phyloP scores from a whole-genome alignment of 768 basidiomycete species.

The Boletus tylopilopsis region DNA sequence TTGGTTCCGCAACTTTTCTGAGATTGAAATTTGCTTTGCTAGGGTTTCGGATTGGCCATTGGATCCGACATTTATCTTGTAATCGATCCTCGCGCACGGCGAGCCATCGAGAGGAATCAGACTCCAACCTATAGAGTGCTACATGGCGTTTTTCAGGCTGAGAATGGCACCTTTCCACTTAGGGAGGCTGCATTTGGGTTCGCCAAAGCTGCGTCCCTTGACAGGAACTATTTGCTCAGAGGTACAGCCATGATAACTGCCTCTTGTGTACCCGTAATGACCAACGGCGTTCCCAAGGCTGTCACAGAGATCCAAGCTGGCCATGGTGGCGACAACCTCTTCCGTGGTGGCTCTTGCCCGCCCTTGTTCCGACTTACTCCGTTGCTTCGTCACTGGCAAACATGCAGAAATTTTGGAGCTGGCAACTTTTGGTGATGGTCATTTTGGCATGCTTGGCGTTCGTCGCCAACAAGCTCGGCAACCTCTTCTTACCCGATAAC shows the following conservation, averaged over 20 bases:
- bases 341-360: constrained; percentile 78
- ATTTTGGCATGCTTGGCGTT: constrained; percentile 76
- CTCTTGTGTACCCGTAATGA: constrained; percentile 20
- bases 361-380: constrained; percentile 77
- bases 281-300: constrained; percentile 48
- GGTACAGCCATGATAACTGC: constrained; percentile 15
- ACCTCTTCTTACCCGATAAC: constrained; percentile 56
- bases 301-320: constrained; percentile 69
- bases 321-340: constrained; percentile 75
- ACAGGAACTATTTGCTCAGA: constrained; percentile 29
- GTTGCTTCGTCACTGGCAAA: constrained; percentile 71
- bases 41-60: constrained; percentile 84
- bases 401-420: constrained; percentile 65
- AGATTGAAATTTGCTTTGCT: not conserved
- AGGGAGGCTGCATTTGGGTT: constrained; percentile 47
- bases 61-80: constrained; percentile 80
- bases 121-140: constrained; percentile 39
- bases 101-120: constrained; percentile 29
- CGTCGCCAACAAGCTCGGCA: constrained; percentile 63
- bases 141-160: constrained; percentile 52
- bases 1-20: constrained; percentile 1
- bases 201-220: constrained; percentile 33
- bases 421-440: constrained; percentile 77
- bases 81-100: constrained; percentile 55
- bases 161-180: constrained; percentile 44